phyloP scores from a whole-genome alignment of 352 stramenopile genomes.

The Phytophthora cactorum region DNA sequence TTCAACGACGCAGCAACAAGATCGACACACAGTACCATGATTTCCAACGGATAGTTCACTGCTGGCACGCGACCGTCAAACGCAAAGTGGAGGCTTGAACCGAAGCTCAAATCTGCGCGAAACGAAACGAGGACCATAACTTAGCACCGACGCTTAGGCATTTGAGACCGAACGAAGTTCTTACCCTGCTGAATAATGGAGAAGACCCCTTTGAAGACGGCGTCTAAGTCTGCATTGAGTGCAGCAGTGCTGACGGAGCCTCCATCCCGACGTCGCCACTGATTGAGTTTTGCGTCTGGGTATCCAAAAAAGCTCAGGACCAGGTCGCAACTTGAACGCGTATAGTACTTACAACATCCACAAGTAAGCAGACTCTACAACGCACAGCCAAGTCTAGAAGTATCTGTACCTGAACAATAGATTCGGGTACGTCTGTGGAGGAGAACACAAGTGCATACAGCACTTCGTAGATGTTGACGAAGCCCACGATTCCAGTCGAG shows the following conservation, averaged over 20 bases:
- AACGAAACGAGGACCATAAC: background rate
- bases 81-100: constrained; percentile 54
- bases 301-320: constrained; percentile 63
- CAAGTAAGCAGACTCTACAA: background rate
- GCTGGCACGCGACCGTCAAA: constrained; percentile 50
- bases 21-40: constrained; percentile 30
- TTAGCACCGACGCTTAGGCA: background rate
- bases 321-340: constrained; percentile 55
- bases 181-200: constrained; percentile 34
- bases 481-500: constrained; percentile 39
- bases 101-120: constrained; percentile 44
- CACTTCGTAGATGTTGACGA: constrained; percentile 59
- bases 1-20: background rate
- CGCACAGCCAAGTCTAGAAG: background rate
- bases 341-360: constrained; percentile 56
- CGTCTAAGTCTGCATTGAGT: constrained; percentile 34
- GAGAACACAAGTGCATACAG: constrained; percentile 61
- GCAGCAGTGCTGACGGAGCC: constrained; percentile 17
- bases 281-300: constrained; percentile 44
- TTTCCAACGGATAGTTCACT: constrained; percentile 54
- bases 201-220: constrained; percentile 33
- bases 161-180: background rate
- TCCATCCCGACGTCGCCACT: constrained; percentile 22
- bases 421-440: constrained; percentile 7
- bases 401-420: constrained; percentile 28